Base-by-base conservation (phyloP, 768 basidiomycete genomes). In the Leccinum obscurum region DNA sequence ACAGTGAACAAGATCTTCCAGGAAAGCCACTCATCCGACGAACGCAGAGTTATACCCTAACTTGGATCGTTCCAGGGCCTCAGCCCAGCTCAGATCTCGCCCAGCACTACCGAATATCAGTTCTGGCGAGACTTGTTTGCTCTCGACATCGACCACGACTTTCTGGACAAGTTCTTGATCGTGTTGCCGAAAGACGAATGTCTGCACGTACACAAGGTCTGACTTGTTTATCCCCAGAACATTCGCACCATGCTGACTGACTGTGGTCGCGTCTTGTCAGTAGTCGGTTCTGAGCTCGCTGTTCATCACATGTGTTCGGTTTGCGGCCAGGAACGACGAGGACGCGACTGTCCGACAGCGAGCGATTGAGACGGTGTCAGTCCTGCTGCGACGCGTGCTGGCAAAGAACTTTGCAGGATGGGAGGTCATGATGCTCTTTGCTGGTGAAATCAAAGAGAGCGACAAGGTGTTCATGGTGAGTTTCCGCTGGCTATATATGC, bases 341-440 rank as follows among this genome's bases (percentile, higher is more conserved):
- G 60, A 69, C 14, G 32, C 9, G 41, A 13, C 15, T 15, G 39
- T 64, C 10, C 64, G 68, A 7, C 20, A 62, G 17, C 79, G 83
- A 62, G 82, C 86, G 4, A 62, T 88, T 14, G 78, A 83, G 63
- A 85, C 83, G 1, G 70, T 88, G 37, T 72, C 78, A 0, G 71
- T 85, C 14, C 34, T 84, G 6, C 66, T 82, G 22, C 78, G 80
- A 10, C 76, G 76, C 56, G 68, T 86, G 17, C 74, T 89, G 55
- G 75, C 75, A 39, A 89, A 89, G 72, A 81, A 82, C 56, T 69
- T 84, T 1, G 79, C 84, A 5, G 88, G 88, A 32, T 89, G 85
- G 86, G 88, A 90, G 66, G 79, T 85, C 6, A 90, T 90, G 87
- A 83, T 88, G 41, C 69, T 87, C 24, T 80, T 89, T 49, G 22